Percentiles rank a stretch among this genome's conserved stretches.
phyloP scores from a whole-genome alignment of 306 rosid genomes.

The Benincasa hispida region DNA sequence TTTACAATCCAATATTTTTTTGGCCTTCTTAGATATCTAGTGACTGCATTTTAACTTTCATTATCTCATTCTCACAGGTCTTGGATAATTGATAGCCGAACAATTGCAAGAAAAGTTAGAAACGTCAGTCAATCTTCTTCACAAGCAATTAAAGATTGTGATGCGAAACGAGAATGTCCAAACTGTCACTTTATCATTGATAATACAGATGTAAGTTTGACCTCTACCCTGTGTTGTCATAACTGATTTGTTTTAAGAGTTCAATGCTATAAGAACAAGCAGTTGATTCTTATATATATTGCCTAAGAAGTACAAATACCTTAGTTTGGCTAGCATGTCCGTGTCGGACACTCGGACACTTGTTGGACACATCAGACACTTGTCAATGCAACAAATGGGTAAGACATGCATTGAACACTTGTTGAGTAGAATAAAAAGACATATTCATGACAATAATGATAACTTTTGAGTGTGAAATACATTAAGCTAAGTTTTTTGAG shows the following conservation, averaged over 20 bases:
- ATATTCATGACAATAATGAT: too few species aligned
- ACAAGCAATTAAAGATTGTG: conserved; percentile 56
- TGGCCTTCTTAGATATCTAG: background rate
- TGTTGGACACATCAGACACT: too few species aligned
- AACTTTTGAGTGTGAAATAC: too few species aligned
- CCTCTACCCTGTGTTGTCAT: conserved; percentile 3
- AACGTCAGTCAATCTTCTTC: conserved; percentile 29
- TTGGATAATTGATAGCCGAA: conserved; percentile 63
- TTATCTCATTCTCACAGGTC: conserved; percentile 33
- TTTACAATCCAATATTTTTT: background rate
- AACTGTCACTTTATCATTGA: conserved; percentile 44
- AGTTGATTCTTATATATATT: background rate
- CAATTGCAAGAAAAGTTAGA: conserved; percentile 76
- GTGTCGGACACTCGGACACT: too few species aligned
- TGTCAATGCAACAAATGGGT: too few species aligned
- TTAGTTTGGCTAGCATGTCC: too few species aligned
- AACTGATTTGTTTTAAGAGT: background rate
- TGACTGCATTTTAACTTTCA: conserved; percentile 4
- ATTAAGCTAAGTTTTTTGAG: too few species aligned
- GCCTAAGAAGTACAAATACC: too few species aligned
- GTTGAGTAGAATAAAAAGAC: too few species aligned
- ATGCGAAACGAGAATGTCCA: conserved; percentile 75
- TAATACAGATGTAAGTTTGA: conserved; percentile 68
- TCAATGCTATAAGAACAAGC: background rate
- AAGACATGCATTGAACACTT: too few species aligned